Percentiles rank a stretch among this genome's conserved stretches.
phyloP scores from a whole-genome alignment of 371 early-diverging fungal genomes.

The Catenaria anguillulae region DNA sequence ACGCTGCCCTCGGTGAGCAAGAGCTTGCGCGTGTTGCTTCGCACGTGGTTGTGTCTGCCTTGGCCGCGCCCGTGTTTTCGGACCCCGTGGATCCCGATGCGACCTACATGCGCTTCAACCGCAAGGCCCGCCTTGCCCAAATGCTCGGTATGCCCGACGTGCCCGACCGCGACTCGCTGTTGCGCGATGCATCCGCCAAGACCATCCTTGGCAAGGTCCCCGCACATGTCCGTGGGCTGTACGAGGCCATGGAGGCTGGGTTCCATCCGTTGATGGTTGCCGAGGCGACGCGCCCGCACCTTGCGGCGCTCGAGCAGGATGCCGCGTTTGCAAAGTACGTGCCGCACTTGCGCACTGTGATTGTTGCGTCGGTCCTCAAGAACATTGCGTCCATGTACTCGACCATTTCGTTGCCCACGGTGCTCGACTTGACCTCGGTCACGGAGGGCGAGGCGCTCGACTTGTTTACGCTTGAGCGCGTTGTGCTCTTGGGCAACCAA shows the following conservation, averaged over 20 bases:
- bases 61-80: constrained; percentile 52
- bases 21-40: constrained; percentile 73
- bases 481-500: constrained; percentile 92
- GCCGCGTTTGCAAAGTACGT: constrained; percentile 71
- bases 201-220: constrained; percentile 25
- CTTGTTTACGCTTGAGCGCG: constrained; percentile 82
- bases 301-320: constrained; percentile 53
- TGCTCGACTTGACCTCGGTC: constrained; percentile 76
- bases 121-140: constrained; percentile 55
- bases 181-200: constrained; percentile 57
- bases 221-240: constrained; percentile 31
- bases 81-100: not conserved
- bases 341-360: constrained; percentile 81
- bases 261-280: constrained; percentile 96
- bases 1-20: constrained; percentile 48
- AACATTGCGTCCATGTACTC: constrained; percentile 94
- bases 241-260: constrained; percentile 43
- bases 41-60: constrained; percentile 75
- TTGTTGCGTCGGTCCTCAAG: constrained; percentile 86
- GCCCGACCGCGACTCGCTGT: constrained; percentile 77
- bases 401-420: constrained; percentile 81
- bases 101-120: not conserved
- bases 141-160: constrained; percentile 67
- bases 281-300: constrained; percentile 78
- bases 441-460: constrained; percentile 46